A percentile compares a stretch with the other conserved stretches of the same genome.
Evolutionary conservation across 345 rosid species (phyloP).

Genomic region (Adansonia digitata): DNA sequence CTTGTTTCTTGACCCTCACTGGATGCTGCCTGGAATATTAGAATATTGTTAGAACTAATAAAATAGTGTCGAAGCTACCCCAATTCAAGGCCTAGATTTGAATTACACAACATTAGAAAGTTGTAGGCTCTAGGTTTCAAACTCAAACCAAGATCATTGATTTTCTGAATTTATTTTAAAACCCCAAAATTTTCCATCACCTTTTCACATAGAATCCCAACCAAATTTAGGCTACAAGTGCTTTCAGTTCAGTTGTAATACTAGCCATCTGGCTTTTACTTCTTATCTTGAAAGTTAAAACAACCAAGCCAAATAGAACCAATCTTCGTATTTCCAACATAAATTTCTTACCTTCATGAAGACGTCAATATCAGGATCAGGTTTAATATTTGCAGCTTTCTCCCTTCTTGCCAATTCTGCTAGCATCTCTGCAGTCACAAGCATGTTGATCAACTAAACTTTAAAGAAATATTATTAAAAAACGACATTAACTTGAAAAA

Average conservation of each 20-base stretch:
- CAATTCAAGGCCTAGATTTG: not conserved
- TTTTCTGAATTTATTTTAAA: not conserved
- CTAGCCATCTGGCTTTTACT: not conserved
- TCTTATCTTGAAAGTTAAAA: not conserved
- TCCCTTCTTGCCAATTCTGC: conserved; percentile 73
- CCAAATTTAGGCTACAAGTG: not conserved
- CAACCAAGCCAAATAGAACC: not conserved
- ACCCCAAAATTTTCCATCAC: not conserved
- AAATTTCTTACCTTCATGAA: conserved; percentile 68
- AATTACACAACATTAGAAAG: not conserved
- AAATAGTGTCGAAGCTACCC: not conserved
- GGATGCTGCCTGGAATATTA: conserved; percentile 40
- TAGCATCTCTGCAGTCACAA: conserved; percentile 49
- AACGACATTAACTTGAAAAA: too few relatives aligned
- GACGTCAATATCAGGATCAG: conserved; percentile 72
- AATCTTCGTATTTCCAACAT: not conserved
- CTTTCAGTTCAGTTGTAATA: not conserved
- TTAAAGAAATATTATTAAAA: too few relatives aligned
- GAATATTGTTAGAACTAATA: not conserved
- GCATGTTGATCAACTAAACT: not conserved
- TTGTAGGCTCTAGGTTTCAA: not conserved
- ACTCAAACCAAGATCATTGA: not conserved
- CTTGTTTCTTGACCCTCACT: conserved; percentile 43
- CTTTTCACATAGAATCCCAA: not conserved
- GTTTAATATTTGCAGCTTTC: conserved; percentile 62